Conservation (phyloP, 2,329 filamentous ascomycete genomes). For the Erysiphe pulchra region DNA sequence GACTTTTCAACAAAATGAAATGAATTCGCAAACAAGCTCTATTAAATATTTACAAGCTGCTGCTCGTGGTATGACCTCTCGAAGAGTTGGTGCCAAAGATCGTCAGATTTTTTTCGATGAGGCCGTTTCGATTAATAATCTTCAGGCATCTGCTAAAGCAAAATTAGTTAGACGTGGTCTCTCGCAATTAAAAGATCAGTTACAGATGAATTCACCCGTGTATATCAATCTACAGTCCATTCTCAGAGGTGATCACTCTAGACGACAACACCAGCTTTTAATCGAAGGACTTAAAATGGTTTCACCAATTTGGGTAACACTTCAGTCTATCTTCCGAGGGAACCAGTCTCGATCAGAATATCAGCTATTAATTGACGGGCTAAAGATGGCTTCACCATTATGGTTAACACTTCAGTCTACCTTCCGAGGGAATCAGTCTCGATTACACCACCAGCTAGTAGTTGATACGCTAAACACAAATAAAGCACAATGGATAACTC, state of each 20-base stretch:
- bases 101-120: background rate
- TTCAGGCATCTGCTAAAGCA: slow-evolving; percentile 60
- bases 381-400: no score
- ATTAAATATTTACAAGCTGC: slow-evolving; percentile 37
- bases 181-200: slow-evolving; percentile 32
- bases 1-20: slow-evolving; percentile 28
- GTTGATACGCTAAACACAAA: slow-evolving; percentile 25
- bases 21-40: slow-evolving; percentile 22
- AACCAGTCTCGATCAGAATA: no score
- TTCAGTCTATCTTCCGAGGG: no score
- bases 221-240: slow-evolving; percentile 37
- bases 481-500: slow-evolving; percentile 22
- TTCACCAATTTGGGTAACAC: no score
- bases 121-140: slow-evolving; percentile 15
- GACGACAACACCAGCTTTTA: slow-evolving; percentile 10
- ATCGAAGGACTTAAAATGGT: no score
- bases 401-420: no score
- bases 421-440: no score
- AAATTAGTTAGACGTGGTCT: slow-evolving; percentile 43
- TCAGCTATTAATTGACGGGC: no score
- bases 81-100: background rate
- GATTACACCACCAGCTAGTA: slow-evolving; percentile 20
- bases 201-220: slow-evolving; percentile 28
- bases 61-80: slow-evolving; percentile 25
- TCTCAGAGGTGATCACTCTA: slow-evolving; percentile 39